Base-by-base conservation (phyloP, 139 green algal species). In the Chlorella vulgaris region DNA sequence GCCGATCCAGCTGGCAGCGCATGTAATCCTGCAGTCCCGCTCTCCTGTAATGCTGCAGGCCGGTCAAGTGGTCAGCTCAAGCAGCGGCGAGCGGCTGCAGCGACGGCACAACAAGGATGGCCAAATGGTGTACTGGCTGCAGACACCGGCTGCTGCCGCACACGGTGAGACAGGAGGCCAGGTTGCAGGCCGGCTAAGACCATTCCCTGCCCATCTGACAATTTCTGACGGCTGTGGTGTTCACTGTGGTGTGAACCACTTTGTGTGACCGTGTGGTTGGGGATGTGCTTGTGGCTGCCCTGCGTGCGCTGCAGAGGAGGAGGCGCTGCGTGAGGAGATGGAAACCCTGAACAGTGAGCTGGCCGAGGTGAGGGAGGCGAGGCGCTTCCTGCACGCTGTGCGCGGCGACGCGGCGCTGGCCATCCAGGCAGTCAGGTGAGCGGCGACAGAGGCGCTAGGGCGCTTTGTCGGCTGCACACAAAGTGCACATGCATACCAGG, bases 61-160 rank as follows among this genome's bases (percentile, higher is more conserved):
- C 2, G 89, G 90, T 62, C 76, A 80, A 7, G 60, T 87, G 29
- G 89, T 93, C 33, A 70, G n/a, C n/a, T n/a, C 65, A 4, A 39
- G 70, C 8, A 67, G 62, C 4, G 86, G 81, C 5, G 76, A 92
- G 42, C 65, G 74, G 10, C 85, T 93, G 58, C 80, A 81, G 24
- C 83, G 89, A 31, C 82, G 89, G 18, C 89, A 93, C 79, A 90
- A 93, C 81, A 75, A 55, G 26, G 77, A 89, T 28, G 89, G 89
- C 8, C 83, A 90, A 66, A 93, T 93, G 89, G 86, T 89, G 69
- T 92, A 93, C 63, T 91, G 85, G 89, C 78, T 92, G 71, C 84
- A 91, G 55, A 50, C 70, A 7, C 83, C 83, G 24, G 43, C 26
- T 0, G 73, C 28, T 4, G 78, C 63, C 2, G 50, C 77, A 4